Conservation (phyloP, 495 filamentous ascomycete genomes). For the Talaromyces liani region DNA sequence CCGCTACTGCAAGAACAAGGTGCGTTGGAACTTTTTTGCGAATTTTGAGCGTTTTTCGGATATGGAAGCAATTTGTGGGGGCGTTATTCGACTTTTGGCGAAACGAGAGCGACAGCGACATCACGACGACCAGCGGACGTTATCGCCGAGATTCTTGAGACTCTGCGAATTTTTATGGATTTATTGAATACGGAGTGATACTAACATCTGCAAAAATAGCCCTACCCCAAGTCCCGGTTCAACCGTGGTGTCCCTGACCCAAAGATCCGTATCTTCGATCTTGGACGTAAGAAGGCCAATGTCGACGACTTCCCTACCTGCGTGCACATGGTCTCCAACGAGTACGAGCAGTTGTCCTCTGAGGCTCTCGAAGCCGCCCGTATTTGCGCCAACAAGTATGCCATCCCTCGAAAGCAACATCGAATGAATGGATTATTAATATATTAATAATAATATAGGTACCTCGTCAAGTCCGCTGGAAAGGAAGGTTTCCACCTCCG, state of each 20-base stretch:
- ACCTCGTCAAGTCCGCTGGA: slow-evolving; percentile 92
- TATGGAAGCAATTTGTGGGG: slow-evolving; percentile 28
- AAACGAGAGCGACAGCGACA: not conserved
- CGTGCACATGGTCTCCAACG: slow-evolving; percentile 99
- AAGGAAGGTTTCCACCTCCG: slow-evolving; percentile 99
- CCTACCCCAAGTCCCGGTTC: slow-evolving; percentile 99
- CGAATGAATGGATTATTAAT: not conserved
- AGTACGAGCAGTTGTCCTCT: slow-evolving; percentile 97
- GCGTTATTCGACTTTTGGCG: slow-evolving; percentile 1
- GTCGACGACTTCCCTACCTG: slow-evolving; percentile 98
- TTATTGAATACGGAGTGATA: not conserved
- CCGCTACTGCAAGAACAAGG: slow-evolving; percentile 99
- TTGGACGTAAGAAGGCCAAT: slow-evolving; percentile 95
- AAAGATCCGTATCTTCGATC: slow-evolving; percentile 99
- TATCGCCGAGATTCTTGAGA: not conserved
- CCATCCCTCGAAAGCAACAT: not conserved
- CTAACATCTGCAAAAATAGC: slow-evolving; percentile 45
- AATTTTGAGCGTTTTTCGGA: slow-evolving; percentile 18
- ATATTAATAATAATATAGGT: slow-evolving; percentile 35
- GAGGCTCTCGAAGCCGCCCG: slow-evolving; percentile 98
- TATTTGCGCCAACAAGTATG: slow-evolving; percentile 98
- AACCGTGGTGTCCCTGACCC: slow-evolving; percentile 99
- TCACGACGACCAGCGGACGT: not conserved
- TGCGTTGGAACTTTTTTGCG: slow-evolving; percentile 38
- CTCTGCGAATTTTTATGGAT: not conserved